phyloP scores from a whole-genome alignment of 2,329 filamentous ascomycete genomes.

The Colletotrichum chlorophyti region DNA sequence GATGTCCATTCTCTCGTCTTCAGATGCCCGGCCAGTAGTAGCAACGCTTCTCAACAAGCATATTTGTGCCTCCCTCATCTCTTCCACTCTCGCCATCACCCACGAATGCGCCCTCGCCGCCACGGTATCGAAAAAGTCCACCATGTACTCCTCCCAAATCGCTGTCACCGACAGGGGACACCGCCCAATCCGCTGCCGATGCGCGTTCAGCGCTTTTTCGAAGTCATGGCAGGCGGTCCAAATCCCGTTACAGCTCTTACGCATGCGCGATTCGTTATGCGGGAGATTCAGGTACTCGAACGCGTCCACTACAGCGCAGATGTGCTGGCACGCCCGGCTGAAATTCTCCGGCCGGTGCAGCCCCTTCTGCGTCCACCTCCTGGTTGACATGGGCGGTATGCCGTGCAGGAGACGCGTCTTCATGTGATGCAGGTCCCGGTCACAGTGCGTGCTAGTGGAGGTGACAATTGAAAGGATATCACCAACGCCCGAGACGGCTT shows the following conservation, averaged over 20 bases:
- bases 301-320: neutral
- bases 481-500: neutral
- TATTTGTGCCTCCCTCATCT: conserved; percentile 7
- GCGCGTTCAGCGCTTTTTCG: conserved; percentile 1
- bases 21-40: neutral
- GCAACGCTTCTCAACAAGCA: neutral
- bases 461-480: neutral
- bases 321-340: conserved; percentile 6
- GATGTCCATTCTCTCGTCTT: conserved; percentile 5
- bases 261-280: conserved; percentile 7
- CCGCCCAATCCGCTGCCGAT: neutral
- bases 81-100: neutral
- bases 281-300: conserved; percentile 14
- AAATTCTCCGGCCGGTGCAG: conserved; percentile 4
- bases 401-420: conserved; percentile 2
- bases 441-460: conserved; percentile 1
- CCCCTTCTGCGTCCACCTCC: neutral
- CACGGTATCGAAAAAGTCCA: neutral
- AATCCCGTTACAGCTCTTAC: neutral
- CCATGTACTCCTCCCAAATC: conserved; percentile 16
- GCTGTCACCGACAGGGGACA: neutral
- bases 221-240: conserved; percentile 6
- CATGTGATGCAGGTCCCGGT: conserved; percentile 14
- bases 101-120: conserved; percentile 3
- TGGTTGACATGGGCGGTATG: conserved; percentile 4